Percentiles rank a stretch among this genome's conserved stretches.
Conservation (phyloP, 225 moss, liverwort and hornwort species). For the Marchantia paleacea region DNA sequence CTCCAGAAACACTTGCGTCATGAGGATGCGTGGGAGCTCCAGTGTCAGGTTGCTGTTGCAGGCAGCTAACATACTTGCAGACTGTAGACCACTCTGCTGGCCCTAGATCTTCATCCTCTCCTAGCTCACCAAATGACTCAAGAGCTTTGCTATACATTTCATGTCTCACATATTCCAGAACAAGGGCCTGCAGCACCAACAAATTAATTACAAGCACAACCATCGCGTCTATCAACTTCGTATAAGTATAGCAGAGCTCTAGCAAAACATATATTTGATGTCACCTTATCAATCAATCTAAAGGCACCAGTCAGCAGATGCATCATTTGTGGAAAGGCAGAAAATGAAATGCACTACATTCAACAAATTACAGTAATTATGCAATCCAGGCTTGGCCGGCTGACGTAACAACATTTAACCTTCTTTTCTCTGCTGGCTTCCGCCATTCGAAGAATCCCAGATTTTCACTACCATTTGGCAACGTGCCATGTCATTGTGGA, state of each 20-base stretch:
- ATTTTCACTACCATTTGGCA: too few relatives aligned
- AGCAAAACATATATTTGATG: background rate
- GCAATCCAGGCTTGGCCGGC: too few relatives aligned
- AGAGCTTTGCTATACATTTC: slow-evolving; percentile 81
- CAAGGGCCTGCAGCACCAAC: slow-evolving; percentile 48
- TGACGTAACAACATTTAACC: too few relatives aligned
- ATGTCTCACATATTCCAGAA: slow-evolving; percentile 64
- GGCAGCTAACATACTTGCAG: slow-evolving; percentile 64
- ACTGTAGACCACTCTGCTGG: slow-evolving; percentile 86
- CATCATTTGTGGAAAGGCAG: too few relatives aligned
- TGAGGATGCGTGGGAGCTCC: slow-evolving; percentile 59
- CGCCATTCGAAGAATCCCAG: too few relatives aligned
- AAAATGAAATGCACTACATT: too few relatives aligned
- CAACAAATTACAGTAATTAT: too few relatives aligned
- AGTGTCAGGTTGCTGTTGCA: slow-evolving; percentile 31
- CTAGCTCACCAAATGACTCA: slow-evolving; percentile 82
- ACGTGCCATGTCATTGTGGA: too few relatives aligned
- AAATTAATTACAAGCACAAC: too few relatives aligned
- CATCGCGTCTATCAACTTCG: too few relatives aligned
- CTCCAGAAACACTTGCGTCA: slow-evolving; percentile 50
- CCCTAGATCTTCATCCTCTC: slow-evolving; percentile 92
- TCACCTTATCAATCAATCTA: background rate
- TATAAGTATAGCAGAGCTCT: background rate
- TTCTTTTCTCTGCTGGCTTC: too few relatives aligned
- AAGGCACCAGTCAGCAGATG: background rate